Conservation (phyloP, 345 rosid genomes). For the Mercurialis annua region DNA sequence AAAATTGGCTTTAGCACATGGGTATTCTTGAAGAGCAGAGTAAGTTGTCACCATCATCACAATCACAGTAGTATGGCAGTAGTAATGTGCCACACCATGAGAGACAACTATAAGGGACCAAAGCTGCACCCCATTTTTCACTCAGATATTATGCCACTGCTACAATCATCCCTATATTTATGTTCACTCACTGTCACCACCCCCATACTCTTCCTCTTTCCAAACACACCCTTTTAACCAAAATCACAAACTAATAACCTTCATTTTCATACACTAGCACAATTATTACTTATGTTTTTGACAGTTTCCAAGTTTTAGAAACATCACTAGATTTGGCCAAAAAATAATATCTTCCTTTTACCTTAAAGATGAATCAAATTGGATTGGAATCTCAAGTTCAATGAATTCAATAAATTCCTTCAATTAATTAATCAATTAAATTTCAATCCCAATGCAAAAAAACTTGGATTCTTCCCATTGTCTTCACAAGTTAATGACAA, state of each 20-base stretch:
- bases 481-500: neutral
- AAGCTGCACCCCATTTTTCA: constrained; percentile 14
- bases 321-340: no score
- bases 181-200: constrained; percentile 8
- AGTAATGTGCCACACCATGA: constrained; percentile 17
- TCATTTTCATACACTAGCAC: no score
- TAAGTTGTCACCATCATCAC: constrained; percentile 24
- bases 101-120: neutral
- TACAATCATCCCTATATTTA: no score
- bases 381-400: neutral
- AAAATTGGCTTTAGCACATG: constrained; percentile 40
- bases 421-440: neutral
- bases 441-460: no score
- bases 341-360: neutral
- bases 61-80: constrained; percentile 4
- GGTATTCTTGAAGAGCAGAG: constrained; percentile 13
- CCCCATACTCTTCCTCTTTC: neutral
- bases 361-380: neutral
- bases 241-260: no score
- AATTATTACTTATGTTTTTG: no score
- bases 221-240: no score
- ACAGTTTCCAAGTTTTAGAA: no score
- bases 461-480: neutral
- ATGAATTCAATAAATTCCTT: neutral
- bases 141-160: constrained; percentile 13